These are phyloP conservation scores for Saccharomycopsis babjevae DNA, from an alignment of 805 yeast species.

Conservation along the genomic window DNA sequence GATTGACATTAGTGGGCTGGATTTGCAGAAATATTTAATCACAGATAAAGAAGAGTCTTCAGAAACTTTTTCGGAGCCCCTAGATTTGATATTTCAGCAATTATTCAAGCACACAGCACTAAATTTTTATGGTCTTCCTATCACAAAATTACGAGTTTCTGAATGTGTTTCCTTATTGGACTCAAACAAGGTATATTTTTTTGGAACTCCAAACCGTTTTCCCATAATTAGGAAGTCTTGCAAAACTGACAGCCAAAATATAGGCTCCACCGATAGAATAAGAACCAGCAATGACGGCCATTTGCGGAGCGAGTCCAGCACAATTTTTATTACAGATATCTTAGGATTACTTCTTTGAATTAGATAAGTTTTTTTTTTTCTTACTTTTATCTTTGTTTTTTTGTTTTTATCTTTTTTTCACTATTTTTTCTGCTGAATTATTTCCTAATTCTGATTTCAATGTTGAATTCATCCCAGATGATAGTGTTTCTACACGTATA, in stretches of 20 bases:
- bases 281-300: background rate
- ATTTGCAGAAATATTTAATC: background rate
- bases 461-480: background rate
- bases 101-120: background rate
- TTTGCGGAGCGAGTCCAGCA: too few species aligned
- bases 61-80: background rate
- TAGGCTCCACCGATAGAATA: background rate
- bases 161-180: background rate
- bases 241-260: background rate
- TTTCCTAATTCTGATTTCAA: background rate
- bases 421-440: background rate
- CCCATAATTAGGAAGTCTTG: background rate
- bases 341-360: background rate
- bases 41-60: background rate
- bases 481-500: background rate
- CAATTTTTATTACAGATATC: background rate
- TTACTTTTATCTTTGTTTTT: background rate
- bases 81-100: background rate
- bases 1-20: background rate
- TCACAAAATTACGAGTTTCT: background rate
- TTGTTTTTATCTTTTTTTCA: background rate
- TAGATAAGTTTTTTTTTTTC: background rate
- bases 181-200: background rate
- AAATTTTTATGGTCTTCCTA: background rate
- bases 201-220: constrained; percentile 1